Evolutionary conservation across 1,284 basidiomycete genomes (phyloP), one percentile per base, ranked within the genome.

Genomic region (Leccinum proximum): DNA sequence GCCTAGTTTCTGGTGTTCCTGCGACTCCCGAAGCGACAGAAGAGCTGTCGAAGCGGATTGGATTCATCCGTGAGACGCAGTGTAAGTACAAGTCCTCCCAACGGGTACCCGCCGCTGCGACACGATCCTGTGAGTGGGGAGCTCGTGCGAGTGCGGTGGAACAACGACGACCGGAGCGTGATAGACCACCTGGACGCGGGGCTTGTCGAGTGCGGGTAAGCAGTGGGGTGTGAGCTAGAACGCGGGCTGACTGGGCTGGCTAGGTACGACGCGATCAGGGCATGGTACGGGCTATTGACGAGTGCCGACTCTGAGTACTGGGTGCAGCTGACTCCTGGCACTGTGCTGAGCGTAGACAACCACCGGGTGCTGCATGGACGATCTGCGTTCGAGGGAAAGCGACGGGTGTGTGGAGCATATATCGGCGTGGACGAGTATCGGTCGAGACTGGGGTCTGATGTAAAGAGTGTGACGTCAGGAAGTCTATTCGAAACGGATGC

Each of bases 351-450:
- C 60, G 66, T 70, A 33, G 92, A 99, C 77, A 98, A 99, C 74
- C 93, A 97, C 76, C 87, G 97, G 11, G 94, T 98, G 3, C 80
- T 99, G 62, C 97, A 98, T 70, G 97, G 97, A 6, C 88, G 97
- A 9, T 93, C 94, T 0, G 86, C 88, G 0, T 99, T 98, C 74
- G 85, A 87, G 2, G 97, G 97, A 4, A 87, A 87, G 72, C 86
- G 97, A 3, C 84, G 93, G 1, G 93, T 99, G 87, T 98, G 97
- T 71, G 97, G 97, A 0, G 96, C 96, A 0, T 99, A 99, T 73
- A 85, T 97, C 62, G 93, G 93, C 0, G 81, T 86, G n/a, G 96
- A 97, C 72, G 96, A 97, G 74, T 97, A 90, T 76, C 83, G 83
- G 40, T 95, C 93, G 0, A 87, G 89, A 69, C 79, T 94, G 7